Percentiles rank a stretch among this genome's conserved stretches.
Evolutionary conservation across 1,139 yeast species (phyloP).

Genomic region (Debaryomyces singareniensis): DNA sequence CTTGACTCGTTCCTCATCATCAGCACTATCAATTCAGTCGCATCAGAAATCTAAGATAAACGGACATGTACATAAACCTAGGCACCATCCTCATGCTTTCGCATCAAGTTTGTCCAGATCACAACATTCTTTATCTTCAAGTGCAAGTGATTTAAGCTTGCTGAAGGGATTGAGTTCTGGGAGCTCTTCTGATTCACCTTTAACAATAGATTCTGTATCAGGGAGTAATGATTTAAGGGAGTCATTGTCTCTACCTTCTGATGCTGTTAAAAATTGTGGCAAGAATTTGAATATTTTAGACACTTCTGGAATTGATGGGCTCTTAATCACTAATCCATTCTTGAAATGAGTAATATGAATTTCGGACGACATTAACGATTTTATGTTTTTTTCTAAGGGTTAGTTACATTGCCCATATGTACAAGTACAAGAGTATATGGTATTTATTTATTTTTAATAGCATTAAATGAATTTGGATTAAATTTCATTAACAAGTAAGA

Average conservation of each 20-base stretch:
- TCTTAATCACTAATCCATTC: conserved; percentile 9
- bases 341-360: conserved; percentile 3
- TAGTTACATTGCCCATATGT: too few species aligned
- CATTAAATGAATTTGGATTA: too few species aligned
- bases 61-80: conserved; percentile 30
- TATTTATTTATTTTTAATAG: not conserved
- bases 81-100: conserved; percentile 6
- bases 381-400: too few species aligned
- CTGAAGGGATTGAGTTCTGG: conserved; percentile 4
- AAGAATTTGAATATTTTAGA: conserved; percentile 9
- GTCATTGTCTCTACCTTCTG: conserved; percentile 8
- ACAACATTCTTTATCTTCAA: conserved; percentile 1
- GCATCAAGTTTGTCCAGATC: not conserved
- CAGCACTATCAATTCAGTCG: conserved; percentile 12
- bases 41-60: conserved; percentile 18
- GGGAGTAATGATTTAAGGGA: conserved; percentile 2
- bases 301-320: conserved; percentile 8
- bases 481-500: too few species aligned
- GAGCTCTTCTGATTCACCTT: conserved; percentile 2
- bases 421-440: too few species aligned
- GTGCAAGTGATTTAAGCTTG: conserved; percentile 5
- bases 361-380: too few species aligned
- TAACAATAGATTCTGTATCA: conserved; percentile 3
- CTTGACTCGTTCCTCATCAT: conserved; percentile 12
- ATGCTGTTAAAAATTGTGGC: conserved; percentile 7